Evolutionary conservation across 1,284 basidiomycete species (phyloP), one percentile per base, ranked within the genome.

Genomic region (Apiotrichum akiyoshidainum): DNA sequence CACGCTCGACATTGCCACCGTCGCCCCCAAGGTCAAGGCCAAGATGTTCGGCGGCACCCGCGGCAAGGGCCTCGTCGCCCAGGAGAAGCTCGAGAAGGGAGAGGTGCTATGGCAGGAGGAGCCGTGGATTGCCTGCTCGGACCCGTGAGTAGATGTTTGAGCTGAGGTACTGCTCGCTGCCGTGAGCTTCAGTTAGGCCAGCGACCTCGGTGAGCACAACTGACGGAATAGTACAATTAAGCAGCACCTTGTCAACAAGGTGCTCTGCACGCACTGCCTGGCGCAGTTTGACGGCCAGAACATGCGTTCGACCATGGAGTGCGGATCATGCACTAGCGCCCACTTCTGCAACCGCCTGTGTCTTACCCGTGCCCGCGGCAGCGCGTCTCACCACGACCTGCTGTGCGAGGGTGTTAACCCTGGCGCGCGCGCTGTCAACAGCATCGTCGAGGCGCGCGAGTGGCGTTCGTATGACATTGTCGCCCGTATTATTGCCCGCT

Each of bases 11-110:
- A 72, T 87, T 34, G 63, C 73, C 2, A 82, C 81, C 57, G 87
- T 86, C 81, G 85, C 86, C 26, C 72, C 72, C 6, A 88, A 87
- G 68, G 82, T 89, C 13, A 80, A 84, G 54, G 87, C 88, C 2
- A 82, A 81, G 68, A 83, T 86, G 76, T 92, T 91, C 69, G 81
- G 85, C 52, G 80, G 82, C 54, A 78, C 81, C 60, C 91, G 88
- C 69, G 91, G 91, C 11, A 93, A 94, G 68, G 92, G 92, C 0
- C 79, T 94, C 34, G 83, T 93, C 1, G 88, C 89, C 1, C 83
- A 78, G 31, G 82, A 84, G 54, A 79, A 82, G 49, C 86, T 93
- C 58, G 75, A 78, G 13, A 82, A 85, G 66, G 89, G 87, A 0
- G 88, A 92, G 63, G 79, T 85, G 11, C 70, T 94, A 7, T 94